Conservation (phyloP, 352 stramenopile genomes). For the Phytopythium vexans region DNA sequence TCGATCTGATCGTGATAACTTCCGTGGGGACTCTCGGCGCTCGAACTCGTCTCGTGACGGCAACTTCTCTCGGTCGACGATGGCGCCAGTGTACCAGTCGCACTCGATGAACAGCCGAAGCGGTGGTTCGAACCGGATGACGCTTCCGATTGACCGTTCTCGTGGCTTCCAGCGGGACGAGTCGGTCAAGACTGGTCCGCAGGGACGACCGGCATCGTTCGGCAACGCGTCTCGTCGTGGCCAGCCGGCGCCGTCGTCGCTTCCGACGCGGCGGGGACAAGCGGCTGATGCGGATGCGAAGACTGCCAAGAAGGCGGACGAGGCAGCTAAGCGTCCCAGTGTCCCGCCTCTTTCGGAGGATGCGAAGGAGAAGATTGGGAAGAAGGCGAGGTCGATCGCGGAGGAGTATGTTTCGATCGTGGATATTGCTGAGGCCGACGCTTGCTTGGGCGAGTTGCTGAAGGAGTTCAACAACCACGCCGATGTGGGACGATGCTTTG, state of each 20-base stretch:
- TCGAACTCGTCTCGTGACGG: constrained; percentile 60
- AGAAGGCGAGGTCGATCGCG: constrained; percentile 75
- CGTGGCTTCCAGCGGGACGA: constrained; percentile 54
- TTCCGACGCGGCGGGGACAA: background rate
- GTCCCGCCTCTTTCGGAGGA: constrained; percentile 55
- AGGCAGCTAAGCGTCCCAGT: constrained; percentile 18
- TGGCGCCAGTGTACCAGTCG: constrained; percentile 54
- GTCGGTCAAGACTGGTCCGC: constrained; percentile 55
- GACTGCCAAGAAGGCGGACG: constrained; percentile 31
- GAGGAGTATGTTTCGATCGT: constrained; percentile 78
- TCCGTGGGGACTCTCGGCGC: constrained; percentile 34
- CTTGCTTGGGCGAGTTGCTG: constrained; percentile 56
- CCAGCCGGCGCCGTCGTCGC: background rate
- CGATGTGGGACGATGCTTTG: constrained; percentile 54
- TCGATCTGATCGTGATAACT: constrained; percentile 26
- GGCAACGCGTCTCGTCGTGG: constrained; percentile 18
- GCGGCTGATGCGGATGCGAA: constrained; percentile 4
- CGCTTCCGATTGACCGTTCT: constrained; percentile 23
- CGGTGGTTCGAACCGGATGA: constrained; percentile 33
- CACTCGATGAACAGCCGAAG: constrained; percentile 48
- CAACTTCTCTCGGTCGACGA: constrained; percentile 37
- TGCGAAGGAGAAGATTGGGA: constrained; percentile 56
- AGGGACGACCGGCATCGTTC: constrained; percentile 51
- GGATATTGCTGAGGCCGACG: constrained; percentile 64
- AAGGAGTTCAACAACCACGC: constrained; percentile 65